Percentiles rank a stretch among this genome's conserved stretches.
Evolutionary conservation across 495 filamentous ascomycete species (phyloP).

Genomic region (Aspergillus hancockii): DNA sequence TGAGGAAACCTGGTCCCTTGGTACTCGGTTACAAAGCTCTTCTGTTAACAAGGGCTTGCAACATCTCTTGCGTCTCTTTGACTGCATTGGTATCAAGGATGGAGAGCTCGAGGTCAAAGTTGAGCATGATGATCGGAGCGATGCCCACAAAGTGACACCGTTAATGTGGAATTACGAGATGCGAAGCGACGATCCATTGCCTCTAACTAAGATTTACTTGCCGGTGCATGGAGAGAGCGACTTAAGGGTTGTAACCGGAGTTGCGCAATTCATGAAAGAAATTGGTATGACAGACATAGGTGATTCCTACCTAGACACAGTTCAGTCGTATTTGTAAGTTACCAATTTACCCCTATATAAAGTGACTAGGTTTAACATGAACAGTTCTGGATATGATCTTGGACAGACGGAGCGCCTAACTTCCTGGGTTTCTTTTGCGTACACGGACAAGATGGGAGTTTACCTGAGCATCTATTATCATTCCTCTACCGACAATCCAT

Average conservation of each 20-base stretch:
- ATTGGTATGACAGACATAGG: conserved; percentile 6
- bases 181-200: neutral
- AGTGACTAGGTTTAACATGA: neutral
- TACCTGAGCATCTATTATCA: conserved; percentile 26
- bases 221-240: conserved; percentile 21
- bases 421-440: conserved; percentile 24
- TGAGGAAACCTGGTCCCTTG: conserved; percentile 23
- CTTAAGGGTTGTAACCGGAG: neutral
- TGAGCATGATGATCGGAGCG: conserved; percentile 7
- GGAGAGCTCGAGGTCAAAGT: conserved; percentile 4
- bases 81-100: neutral
- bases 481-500: conserved; percentile 8
- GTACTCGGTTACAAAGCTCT: conserved; percentile 5
- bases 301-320: neutral
- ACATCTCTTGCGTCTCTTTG: conserved; percentile 7
- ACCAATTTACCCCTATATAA: neutral
- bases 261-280: conserved; percentile 9
- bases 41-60: conserved; percentile 3
- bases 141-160: conserved; percentile 3
- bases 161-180: conserved; percentile 25
- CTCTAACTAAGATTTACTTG: conserved; percentile 19
- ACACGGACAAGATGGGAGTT: conserved; percentile 20
- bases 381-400: conserved; percentile 13
- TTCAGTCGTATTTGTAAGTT: conserved; percentile 4
- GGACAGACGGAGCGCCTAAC: conserved; percentile 8